These are phyloP conservation scores for Trametes villosa DNA, from an alignment of 768 basidiomycete species.

Conservation along the genomic window DNA sequence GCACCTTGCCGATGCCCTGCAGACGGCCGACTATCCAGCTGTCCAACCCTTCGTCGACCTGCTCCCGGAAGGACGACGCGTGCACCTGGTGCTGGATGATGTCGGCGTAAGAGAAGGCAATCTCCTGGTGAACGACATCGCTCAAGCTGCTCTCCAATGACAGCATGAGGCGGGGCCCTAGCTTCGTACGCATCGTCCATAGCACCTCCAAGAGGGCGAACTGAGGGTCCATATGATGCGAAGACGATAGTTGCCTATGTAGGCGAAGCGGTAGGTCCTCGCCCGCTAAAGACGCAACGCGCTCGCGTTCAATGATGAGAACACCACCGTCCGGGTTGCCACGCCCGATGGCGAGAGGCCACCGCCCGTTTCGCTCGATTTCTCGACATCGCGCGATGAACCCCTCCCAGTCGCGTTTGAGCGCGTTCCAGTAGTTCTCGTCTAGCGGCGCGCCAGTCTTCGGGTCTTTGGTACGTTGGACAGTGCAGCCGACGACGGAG, in stretches of 20 bases:
- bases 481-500: slow-evolving; percentile 85
- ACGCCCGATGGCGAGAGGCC: slow-evolving; percentile 72
- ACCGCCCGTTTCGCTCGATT: slow-evolving; percentile 83
- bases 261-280: slow-evolving; percentile 73
- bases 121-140: slow-evolving; percentile 75
- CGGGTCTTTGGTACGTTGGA: slow-evolving; percentile 70
- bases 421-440: slow-evolving; percentile 78
- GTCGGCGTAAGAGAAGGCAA: slow-evolving; percentile 76
- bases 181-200: slow-evolving; percentile 63
- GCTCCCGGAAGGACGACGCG: slow-evolving; percentile 55
- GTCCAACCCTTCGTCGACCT: slow-evolving; percentile 60
- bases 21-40: slow-evolving; percentile 67
- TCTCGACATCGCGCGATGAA: slow-evolving; percentile 90
- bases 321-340: slow-evolving; percentile 46
- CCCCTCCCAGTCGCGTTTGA: slow-evolving; percentile 95
- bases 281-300: slow-evolving; percentile 61
- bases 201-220: slow-evolving; percentile 62
- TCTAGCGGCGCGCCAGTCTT: slow-evolving; percentile 81
- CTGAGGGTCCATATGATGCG: slow-evolving; percentile 51
- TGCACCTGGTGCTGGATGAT: slow-evolving; percentile 69
- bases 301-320: slow-evolving; percentile 77
- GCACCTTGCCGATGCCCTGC: slow-evolving; percentile 58
- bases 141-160: slow-evolving; percentile 61
- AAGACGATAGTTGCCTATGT: slow-evolving; percentile 51
- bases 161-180: slow-evolving; percentile 62